Evolutionary conservation across 495 filamentous ascomycete genomes (phyloP).

Genomic region (Penicillium waksmanii): DNA sequence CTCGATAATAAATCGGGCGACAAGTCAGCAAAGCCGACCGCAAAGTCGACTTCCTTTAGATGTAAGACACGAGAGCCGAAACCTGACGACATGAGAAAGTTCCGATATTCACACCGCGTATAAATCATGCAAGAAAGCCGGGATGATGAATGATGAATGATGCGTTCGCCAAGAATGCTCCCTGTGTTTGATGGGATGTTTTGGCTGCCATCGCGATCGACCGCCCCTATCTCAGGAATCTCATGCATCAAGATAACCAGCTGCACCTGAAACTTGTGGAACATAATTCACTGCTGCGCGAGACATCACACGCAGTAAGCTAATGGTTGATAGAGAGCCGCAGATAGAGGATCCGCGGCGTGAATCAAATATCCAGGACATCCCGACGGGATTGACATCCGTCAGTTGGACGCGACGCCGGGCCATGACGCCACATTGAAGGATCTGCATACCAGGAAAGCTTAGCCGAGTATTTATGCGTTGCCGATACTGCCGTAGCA

Average conservation of each 20-base stretch:
- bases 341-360: too few relatives aligned
- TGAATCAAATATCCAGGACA: too few relatives aligned
- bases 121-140: background rate
- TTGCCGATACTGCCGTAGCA: background rate
- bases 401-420: too few relatives aligned
- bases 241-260: background rate
- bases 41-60: background rate
- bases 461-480: background rate
- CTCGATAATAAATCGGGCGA: constrained; percentile 5
- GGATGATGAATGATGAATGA: background rate
- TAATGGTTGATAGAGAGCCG: too few relatives aligned
- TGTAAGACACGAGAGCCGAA: background rate
- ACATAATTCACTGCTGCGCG: too few relatives aligned
- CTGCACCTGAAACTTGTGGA: too few relatives aligned
- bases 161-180: background rate
- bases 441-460: too few relatives aligned
- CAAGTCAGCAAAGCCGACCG: constrained; percentile 1
- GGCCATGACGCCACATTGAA: too few relatives aligned
- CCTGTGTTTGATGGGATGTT: background rate
- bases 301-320: too few relatives aligned
- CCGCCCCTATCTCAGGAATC: background rate
- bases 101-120: background rate
- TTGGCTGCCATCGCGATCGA: background rate
- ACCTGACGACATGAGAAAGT: background rate
- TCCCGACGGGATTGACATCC: too few relatives aligned